Evolutionary conservation across 2,329 filamentous ascomycete genomes (phyloP).

Genomic region (Sarocladium strictum): DNA sequence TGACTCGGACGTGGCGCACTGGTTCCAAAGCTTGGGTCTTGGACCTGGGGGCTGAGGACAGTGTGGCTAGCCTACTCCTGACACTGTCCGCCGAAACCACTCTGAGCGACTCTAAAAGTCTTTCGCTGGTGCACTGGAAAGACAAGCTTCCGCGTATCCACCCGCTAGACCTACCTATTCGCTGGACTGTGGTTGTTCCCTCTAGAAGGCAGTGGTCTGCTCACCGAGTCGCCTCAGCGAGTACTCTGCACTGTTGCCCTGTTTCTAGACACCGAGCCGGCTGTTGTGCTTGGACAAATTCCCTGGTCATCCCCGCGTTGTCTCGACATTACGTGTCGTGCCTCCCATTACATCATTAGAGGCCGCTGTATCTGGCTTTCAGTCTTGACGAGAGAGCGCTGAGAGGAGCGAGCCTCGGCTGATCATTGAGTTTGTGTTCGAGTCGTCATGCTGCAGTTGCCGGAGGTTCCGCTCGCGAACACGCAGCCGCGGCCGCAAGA

Average conservation of each 20-base stretch:
- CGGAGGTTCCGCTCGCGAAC: neutral
- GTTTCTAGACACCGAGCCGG: neutral
- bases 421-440: too few species aligned
- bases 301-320: neutral
- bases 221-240: slow-evolving; percentile 6
- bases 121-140: neutral
- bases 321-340: neutral
- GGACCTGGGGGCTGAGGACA: neutral
- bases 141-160: slow-evolving; percentile 3
- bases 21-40: slow-evolving; percentile 1
- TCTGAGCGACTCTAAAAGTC: too few species aligned
- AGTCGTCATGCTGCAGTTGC: neutral
- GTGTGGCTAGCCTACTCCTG: neutral
- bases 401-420: too few species aligned
- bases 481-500: neutral
- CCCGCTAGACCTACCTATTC: neutral
- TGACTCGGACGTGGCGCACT: neutral
- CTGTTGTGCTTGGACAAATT: neutral
- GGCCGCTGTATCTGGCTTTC: neutral
- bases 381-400: too few species aligned
- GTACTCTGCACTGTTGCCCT: neutral
- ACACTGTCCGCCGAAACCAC: neutral
- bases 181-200: neutral
- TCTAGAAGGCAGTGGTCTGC: neutral
- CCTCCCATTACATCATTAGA: neutral